phyloP scores from a whole-genome alignment of 331 rosid genomes.

The Malus hybrid region DNA sequence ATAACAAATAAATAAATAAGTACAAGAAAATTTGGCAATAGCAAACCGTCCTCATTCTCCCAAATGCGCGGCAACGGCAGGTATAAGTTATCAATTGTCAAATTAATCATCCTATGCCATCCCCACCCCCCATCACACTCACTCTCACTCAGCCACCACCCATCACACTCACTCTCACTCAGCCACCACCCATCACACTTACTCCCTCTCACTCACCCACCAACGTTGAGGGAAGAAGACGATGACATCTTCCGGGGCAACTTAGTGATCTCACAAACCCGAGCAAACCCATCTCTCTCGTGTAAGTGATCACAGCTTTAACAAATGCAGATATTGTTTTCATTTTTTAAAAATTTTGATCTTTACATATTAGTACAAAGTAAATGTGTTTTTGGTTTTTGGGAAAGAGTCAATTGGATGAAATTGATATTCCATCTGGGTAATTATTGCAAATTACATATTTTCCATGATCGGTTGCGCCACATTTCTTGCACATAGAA shows the following conservation, averaged over 20 bases:
- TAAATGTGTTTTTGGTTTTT: not conserved
- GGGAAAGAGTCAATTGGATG: no score
- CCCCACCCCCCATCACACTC: no score
- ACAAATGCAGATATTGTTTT: not conserved
- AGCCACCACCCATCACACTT: no score
- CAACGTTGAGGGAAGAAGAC: not conserved
- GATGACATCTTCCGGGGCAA: not conserved
- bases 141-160: no score
- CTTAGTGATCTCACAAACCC: not conserved
- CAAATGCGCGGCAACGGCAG: not conserved
- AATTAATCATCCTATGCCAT: not conserved
- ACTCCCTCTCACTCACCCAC: not conserved
- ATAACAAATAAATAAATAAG: no score
- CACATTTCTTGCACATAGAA: no score
- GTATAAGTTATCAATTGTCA: not conserved
- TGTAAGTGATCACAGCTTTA: not conserved
- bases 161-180: no score
- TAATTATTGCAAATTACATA: not conserved
- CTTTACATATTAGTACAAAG: not conserved
- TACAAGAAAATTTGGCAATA: not conserved
- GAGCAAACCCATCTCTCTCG: not conserved
- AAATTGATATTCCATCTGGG: not conserved
- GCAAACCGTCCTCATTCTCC: not conserved
- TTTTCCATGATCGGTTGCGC: not conserved
- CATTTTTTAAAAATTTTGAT: not conserved